Base-by-base conservation (phyloP, 768 basidiomycete species). In the Vishniacozyma victoriae region DNA sequence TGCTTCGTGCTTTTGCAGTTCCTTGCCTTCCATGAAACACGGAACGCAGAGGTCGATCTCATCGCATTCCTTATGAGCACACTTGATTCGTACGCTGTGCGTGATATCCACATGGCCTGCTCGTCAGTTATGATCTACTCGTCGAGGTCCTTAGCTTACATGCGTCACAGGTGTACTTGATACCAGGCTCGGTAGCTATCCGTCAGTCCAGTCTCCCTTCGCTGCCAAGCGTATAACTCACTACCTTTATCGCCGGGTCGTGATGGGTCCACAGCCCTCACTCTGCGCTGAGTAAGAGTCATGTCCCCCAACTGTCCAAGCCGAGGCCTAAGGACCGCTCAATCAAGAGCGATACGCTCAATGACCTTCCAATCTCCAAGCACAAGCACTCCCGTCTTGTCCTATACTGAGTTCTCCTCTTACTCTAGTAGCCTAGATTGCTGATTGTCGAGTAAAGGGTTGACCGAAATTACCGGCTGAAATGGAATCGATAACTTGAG, bases 31-130 rank as follows among this genome's bases (percentile, higher is more conserved):
- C 69, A 87, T 88, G 74, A 96, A 96, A 73, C 95, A 97, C 23
- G 78, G 67, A 5, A 91, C 90, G 65, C 95, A 99, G 4, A 99
- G 78, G 70, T 99, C 93, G 47, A 95, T 84, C 15, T 91, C 91
- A 36, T 84, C 81, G 20, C 81, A 75, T 22, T 63, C 69, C 25
- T 64, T 50, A 40, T 72, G 86, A 25, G 93, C 92, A 69, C 93
- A 99, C 73, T 92, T 91, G 68, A 99, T 89, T 54, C 92, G 85
- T 54, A 95, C 82, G n/a, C 87, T 87, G 69, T 96, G 90, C 3
- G 95, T 96, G 58, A 97, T 79, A 74, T 97, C 90, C 73, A 82
- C 80, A 54, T 75, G 75, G 72, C 92, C 65, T 67, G 44, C 5
- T 20, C 9, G 27, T 15, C 29, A 16, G 9, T 23, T 31, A 13